Evolutionary conservation across 148 eudicot species (phyloP), one percentile per base, ranked within the genome.

Genomic region (Rhododendron mucronatum): DNA sequence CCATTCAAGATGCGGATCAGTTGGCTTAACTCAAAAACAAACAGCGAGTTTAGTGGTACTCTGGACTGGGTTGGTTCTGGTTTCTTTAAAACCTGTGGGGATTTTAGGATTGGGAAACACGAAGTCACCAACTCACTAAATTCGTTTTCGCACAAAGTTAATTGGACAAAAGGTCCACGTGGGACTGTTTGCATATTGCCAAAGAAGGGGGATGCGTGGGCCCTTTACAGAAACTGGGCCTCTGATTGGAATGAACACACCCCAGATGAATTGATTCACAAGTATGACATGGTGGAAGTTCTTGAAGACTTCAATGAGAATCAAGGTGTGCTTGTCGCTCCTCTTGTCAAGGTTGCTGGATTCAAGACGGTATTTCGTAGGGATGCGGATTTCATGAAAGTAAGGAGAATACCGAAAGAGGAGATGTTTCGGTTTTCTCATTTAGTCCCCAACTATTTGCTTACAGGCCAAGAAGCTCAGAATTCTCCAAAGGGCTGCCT

Each of bases 201-300:
- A 30, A 71, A 82, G 51, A 91, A 87, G 85, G 95, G 95, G 18
- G 91, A 93, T 30, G 85, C 90, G 39, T 93, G 95, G 95, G 95
- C 95, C 35, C 55, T 93, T 11, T 93, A 90, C 69, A 87, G 87
- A 83, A 89, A 93, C 85, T 93, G 95, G 95, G 89, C 95, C 63
- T 86, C 91, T 28, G 88, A 91, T 85, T 93, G 95, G 95, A 57
- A 86, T 50, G 78, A 51, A 85, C 82, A 88, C 35, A 91, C 91
- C 55, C 89, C 95, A 5, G 88, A 82, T 55, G 89, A 89, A 28
- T 83, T 84, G 78, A 88, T 81, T 61, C 93, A 90, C 86, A 88
- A 79, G 83, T 92, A 92, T 83, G 92, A 92, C 78, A 89, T 93
- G 95, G 93, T 93, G 81, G 95, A 93, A 89, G 93, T 93, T 86